These are phyloP conservation scores for Lentinula detonsa DNA, from an alignment of 768 basidiomycete genomes.

Conservation along the genomic window DNA sequence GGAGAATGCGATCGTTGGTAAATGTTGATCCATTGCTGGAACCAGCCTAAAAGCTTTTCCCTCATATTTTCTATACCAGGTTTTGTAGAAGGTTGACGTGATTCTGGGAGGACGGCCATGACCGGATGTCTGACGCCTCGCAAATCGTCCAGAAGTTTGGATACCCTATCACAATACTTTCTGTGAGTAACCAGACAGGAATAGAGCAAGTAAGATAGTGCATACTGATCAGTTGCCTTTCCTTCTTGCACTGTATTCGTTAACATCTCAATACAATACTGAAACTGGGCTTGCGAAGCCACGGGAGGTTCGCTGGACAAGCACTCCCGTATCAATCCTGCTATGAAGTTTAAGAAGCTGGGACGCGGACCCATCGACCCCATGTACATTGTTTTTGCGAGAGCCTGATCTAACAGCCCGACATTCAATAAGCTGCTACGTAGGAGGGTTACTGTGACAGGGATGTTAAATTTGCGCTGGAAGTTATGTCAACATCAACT, in stretches of 20 bases:
- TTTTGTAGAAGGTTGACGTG: slow-evolving; percentile 47
- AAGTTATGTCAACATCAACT: slow-evolving; percentile 10
- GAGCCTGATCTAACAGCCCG: slow-evolving; percentile 78
- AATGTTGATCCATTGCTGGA: slow-evolving; percentile 93
- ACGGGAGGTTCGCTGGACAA: slow-evolving; percentile 76
- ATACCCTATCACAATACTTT: slow-evolving; percentile 40
- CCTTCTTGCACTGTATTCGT: slow-evolving; percentile 64
- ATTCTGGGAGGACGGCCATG: slow-evolving; percentile 31
- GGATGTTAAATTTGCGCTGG: slow-evolving; percentile 93
- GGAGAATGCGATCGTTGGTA: slow-evolving; percentile 88
- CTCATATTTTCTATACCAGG: slow-evolving; percentile 71
- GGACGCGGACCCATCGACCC: slow-evolving; percentile 61
- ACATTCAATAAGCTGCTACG: slow-evolving; percentile 77
- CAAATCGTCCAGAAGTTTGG: slow-evolving; percentile 75
- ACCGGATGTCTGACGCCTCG: slow-evolving; percentile 54
- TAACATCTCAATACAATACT: slow-evolving; percentile 75
- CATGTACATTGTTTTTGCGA: slow-evolving; percentile 72
- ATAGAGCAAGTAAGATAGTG: slow-evolving; percentile 11
- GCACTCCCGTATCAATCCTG: slow-evolving; percentile 82
- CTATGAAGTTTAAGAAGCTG: slow-evolving; percentile 73
- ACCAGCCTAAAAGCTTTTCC: slow-evolving; percentile 72
- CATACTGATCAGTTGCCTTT: slow-evolving; percentile 84
- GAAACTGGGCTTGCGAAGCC: slow-evolving; percentile 74
- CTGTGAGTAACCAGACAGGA: slow-evolving; percentile 6
- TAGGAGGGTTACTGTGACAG: slow-evolving; percentile 86